These are phyloP conservation scores for Ogataea minuta DNA, from an alignment of 805 yeast genomes.

Conservation along the genomic window DNA sequence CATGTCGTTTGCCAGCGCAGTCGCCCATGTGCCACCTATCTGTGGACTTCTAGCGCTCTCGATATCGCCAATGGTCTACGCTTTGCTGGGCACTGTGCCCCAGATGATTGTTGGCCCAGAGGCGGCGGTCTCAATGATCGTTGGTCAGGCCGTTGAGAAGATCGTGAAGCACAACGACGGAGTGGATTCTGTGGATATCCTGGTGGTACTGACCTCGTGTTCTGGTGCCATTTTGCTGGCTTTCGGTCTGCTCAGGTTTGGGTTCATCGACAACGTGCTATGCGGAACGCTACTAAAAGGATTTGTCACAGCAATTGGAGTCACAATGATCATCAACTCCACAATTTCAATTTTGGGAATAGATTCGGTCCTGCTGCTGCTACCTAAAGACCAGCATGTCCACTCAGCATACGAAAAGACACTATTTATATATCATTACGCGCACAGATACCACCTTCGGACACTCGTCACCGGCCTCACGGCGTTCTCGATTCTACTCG, in stretches of 20 bases:
- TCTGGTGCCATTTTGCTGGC: slow-evolving; percentile 72
- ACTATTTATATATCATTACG: slow-evolving; percentile 51
- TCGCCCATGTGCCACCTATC: slow-evolving; percentile 80
- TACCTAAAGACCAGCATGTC: slow-evolving; percentile 47
- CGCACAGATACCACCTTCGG: slow-evolving; percentile 47
- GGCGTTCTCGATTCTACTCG: slow-evolving; percentile 46
- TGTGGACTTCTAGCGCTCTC: slow-evolving; percentile 77
- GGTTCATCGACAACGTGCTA: slow-evolving; percentile 77
- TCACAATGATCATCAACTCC: slow-evolving; percentile 79
- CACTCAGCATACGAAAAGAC: slow-evolving; percentile 74
- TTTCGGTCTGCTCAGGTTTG: slow-evolving; percentile 79
- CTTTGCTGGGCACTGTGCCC: slow-evolving; percentile 81
- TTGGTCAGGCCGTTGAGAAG: slow-evolving; percentile 76
- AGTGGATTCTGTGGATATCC: slow-evolving; percentile 51
- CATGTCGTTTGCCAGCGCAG: slow-evolving; percentile 74
- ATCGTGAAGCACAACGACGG: slow-evolving; percentile 41
- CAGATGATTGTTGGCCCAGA: slow-evolving; percentile 91
- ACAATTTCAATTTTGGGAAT: slow-evolving; percentile 72
- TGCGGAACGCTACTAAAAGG: slow-evolving; percentile 78
- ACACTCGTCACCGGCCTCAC: slow-evolving; percentile 59
- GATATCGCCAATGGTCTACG: slow-evolving; percentile 74
- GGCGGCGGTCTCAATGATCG: slow-evolving; percentile 79
- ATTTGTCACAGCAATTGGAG: slow-evolving; percentile 81
- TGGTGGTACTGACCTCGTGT: slow-evolving; percentile 66
- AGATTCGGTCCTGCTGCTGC: slow-evolving; percentile 40